Conservation (phyloP, 1,284 basidiomycete species). For the Tylopilus sp. region DNA sequence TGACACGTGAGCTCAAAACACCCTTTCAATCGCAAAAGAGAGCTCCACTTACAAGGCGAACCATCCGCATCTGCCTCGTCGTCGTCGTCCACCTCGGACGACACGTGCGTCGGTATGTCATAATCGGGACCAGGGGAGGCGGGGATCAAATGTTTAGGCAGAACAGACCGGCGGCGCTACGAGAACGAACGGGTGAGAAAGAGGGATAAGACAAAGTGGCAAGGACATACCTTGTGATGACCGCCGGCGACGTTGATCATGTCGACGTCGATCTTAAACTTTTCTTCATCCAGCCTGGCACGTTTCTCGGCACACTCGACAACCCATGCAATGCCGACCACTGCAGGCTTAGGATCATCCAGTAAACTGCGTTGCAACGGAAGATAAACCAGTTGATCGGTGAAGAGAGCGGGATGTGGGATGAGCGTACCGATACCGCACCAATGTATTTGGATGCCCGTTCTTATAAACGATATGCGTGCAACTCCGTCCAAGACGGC, state of each 20-base stretch:
- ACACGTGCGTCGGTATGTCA: constrained; percentile 23
- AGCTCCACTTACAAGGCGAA: constrained; percentile 55
- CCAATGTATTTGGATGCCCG: constrained; percentile 82
- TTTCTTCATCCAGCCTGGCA: constrained; percentile 71
- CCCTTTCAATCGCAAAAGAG: background rate
- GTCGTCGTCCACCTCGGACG: constrained; percentile 45
- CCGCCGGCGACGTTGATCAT: constrained; percentile 72
- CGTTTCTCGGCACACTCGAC: constrained; percentile 72
- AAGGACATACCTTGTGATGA: constrained; percentile 72
- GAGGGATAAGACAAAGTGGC: background rate
- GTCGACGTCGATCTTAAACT: constrained; percentile 77
- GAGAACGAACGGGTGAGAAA: background rate
- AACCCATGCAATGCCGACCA: constrained; percentile 95
- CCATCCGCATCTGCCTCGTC: constrained; percentile 50
- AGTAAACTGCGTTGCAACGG: constrained; percentile 54
- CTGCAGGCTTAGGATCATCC: constrained; percentile 75
- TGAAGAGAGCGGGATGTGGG: background rate
- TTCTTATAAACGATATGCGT: constrained; percentile 95
- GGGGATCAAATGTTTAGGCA: constrained; percentile 67
- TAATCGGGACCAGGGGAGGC: constrained; percentile 41
- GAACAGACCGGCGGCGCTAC: constrained; percentile 72
- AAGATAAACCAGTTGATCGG: constrained; percentile 1
- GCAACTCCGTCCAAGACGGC: constrained; percentile 77
- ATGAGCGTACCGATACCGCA: constrained; percentile 71
- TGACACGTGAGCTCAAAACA: constrained; percentile 8